phyloP scores from a whole-genome alignment of 148 eudicot species.

The Hydrangea macrophylla region DNA sequence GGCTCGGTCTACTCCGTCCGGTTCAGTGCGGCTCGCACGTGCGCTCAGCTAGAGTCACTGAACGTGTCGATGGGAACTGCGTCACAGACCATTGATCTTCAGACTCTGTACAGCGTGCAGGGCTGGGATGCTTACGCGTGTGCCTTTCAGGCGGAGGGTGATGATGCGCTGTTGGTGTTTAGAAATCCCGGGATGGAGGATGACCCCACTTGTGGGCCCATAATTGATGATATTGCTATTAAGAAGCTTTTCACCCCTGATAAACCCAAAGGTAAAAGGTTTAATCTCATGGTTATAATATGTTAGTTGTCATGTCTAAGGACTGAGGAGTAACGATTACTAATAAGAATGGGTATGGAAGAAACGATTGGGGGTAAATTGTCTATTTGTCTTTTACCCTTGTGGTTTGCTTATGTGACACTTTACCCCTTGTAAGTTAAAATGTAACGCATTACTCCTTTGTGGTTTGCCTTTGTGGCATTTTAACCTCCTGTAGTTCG shows the following conservation, averaged over 20 bases:
- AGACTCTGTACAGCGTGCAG: constrained; percentile 84
- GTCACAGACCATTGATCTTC: constrained; percentile 74
- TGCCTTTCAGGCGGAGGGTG: constrained; percentile 74
- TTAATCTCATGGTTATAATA: too few species aligned
- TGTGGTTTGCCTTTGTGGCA: too few species aligned
- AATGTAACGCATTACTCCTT: too few species aligned
- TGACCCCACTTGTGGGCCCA: constrained; percentile 97
- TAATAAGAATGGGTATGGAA: too few species aligned
- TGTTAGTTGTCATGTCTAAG: too few species aligned
- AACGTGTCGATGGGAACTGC: constrained; percentile 76
- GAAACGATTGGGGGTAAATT: too few species aligned
- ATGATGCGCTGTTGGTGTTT: constrained; percentile 44
- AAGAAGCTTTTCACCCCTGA: constrained; percentile 85
- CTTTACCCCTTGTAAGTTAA: too few species aligned
- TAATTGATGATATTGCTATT: constrained; percentile 81
- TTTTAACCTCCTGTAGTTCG: too few species aligned
- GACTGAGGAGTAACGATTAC: too few species aligned
- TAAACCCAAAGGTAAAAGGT: constrained; percentile 60
- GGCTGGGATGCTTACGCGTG: constrained; percentile 98
- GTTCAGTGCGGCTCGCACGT: constrained; percentile 94
- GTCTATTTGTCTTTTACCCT: too few species aligned
- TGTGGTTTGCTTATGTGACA: too few species aligned
- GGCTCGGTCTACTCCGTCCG: constrained; percentile 77
- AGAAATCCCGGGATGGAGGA: constrained; percentile 93
- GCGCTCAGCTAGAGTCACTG: constrained; percentile 95